Evolutionary conservation across 2,329 filamentous ascomycete genomes (phyloP).

Genomic region (Diaporthe aspalathi): DNA sequence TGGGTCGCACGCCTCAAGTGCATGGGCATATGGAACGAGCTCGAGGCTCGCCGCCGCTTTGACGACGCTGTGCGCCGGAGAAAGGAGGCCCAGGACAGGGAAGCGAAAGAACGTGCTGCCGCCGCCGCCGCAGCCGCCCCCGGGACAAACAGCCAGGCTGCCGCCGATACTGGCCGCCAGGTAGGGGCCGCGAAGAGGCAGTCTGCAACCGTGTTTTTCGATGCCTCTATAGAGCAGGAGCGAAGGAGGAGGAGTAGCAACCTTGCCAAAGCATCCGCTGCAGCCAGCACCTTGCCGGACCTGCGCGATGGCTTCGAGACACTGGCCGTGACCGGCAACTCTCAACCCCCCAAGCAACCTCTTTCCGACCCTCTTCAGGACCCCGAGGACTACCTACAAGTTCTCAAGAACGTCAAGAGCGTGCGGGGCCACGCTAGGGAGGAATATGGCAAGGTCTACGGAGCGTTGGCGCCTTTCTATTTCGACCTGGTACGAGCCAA

Average conservation of each 20-base stretch:
- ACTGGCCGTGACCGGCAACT: slow-evolving; percentile 64
- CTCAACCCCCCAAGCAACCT: slow-evolving; percentile 40
- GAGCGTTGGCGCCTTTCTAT: slow-evolving; percentile 90
- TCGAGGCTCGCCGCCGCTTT: slow-evolving; percentile 82
- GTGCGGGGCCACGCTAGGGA: slow-evolving; percentile 86
- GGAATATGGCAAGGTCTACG: slow-evolving; percentile 92
- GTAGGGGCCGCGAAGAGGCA: slow-evolving; percentile 31
- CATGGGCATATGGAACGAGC: slow-evolving; percentile 94
- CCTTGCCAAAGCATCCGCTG: slow-evolving; percentile 44
- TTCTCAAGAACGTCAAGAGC: slow-evolving; percentile 78
- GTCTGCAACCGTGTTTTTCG: slow-evolving; percentile 74
- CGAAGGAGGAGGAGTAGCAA: slow-evolving; percentile 54
- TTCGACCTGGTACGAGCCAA: slow-evolving; percentile 79
- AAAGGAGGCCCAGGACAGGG: slow-evolving; percentile 66
- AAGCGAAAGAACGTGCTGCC: slow-evolving; percentile 57
- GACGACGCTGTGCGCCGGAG: slow-evolving; percentile 76
- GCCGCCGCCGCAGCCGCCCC: slow-evolving; percentile 43
- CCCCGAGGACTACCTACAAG: slow-evolving; percentile 72
- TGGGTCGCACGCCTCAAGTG: slow-evolving; percentile 89
- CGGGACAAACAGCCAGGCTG: slow-evolving; percentile 42
- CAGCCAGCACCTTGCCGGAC: slow-evolving; percentile 44
- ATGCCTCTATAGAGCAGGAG: slow-evolving; percentile 76
- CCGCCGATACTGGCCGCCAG: slow-evolving; percentile 33
- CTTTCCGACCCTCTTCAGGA: slow-evolving; percentile 64
- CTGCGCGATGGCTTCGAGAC: slow-evolving; percentile 81